Conservation (phyloP, 495 filamentous ascomycete species). For the Neurospora africana region DNA sequence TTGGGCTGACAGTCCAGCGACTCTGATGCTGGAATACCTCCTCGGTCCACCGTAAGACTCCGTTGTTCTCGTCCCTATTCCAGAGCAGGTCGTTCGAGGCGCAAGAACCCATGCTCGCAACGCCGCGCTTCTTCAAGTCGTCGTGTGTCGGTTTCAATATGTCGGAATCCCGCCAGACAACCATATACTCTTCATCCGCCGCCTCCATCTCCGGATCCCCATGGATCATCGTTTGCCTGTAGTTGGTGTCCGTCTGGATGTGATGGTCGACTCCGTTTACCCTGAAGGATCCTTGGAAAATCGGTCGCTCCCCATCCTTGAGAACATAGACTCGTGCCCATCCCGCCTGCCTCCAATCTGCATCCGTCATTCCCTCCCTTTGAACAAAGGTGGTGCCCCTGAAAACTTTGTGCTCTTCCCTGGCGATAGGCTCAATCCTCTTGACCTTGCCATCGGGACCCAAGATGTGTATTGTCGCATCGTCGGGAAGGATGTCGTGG, state of each 20-base stretch:
- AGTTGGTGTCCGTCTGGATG: constrained; percentile 66
- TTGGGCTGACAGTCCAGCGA: constrained; percentile 21
- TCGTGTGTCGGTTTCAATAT: constrained; percentile 33
- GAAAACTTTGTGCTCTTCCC: constrained; percentile 69
- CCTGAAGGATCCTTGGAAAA: constrained; percentile 89
- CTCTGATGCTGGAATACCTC: constrained; percentile 14
- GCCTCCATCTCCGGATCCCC: constrained; percentile 61
- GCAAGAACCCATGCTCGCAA: constrained; percentile 37
- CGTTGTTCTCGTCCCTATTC: constrained; percentile 57
- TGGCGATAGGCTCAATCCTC: constrained; percentile 52
- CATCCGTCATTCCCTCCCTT: constrained; percentile 41
- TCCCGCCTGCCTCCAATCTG: constrained; percentile 69
- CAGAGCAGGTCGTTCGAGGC: constrained; percentile 57
- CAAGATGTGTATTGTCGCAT: constrained; percentile 64
- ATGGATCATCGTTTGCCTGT: constrained; percentile 58
- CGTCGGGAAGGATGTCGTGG: constrained; percentile 72
- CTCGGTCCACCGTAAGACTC: constrained; percentile 42
- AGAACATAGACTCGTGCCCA: constrained; percentile 75
- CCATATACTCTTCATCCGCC: constrained; percentile 66
- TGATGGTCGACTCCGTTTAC: constrained; percentile 76
- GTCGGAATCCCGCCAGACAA: constrained; percentile 87
- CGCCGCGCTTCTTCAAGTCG: constrained; percentile 26
- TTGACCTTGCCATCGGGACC: constrained; percentile 54
- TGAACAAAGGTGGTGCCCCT: constrained; percentile 68
- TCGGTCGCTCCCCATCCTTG: constrained; percentile 62